Conservation (phyloP, 441 rosid genomes). For the Monsonia emarginata region DNA sequence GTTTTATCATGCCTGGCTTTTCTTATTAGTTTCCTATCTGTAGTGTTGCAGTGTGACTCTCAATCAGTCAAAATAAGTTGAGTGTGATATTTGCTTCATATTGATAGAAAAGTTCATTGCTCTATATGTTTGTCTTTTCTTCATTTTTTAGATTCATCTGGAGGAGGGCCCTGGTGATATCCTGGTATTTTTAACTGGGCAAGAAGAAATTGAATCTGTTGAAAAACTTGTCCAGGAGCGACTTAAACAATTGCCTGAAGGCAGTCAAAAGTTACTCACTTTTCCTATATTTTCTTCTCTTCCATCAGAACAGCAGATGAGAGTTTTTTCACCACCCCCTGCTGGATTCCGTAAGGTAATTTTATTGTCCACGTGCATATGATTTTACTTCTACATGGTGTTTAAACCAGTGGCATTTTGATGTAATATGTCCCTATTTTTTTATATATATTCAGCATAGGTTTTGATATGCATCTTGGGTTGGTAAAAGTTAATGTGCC, state of each 20-base stretch:
- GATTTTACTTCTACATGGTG: not conserved
- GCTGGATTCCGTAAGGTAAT: constrained; percentile 71
- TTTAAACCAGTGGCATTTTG: constrained; percentile 11
- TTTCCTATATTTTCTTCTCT: constrained; percentile 79
- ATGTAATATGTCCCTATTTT: not conserved
- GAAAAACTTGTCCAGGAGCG: constrained; percentile 58
- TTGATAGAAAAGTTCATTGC: not conserved
- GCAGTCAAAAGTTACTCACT: constrained; percentile 37
- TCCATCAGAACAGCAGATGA: constrained; percentile 85
- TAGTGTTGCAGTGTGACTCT: not conserved
- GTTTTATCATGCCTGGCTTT: not conserved
- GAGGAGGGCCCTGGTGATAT: constrained; percentile 75
- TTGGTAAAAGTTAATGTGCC: not conserved
- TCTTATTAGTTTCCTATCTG: not conserved
- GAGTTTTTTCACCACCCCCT: constrained; percentile 58
- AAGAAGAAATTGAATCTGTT: constrained; percentile 87
- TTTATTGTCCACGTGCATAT: constrained; percentile 14
- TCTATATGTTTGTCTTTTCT: constrained; percentile 3
- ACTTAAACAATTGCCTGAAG: constrained; percentile 60
- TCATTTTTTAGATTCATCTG: constrained; percentile 52
- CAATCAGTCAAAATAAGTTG: constrained; percentile 1
- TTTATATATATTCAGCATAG: not conserved
- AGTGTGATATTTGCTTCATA: not conserved
- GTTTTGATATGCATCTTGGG: not conserved
- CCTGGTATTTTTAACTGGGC: constrained; percentile 87